These are phyloP conservation scores for Candida oleophila DNA, from an alignment of 805 yeast genomes.

Conservation along the genomic window DNA sequence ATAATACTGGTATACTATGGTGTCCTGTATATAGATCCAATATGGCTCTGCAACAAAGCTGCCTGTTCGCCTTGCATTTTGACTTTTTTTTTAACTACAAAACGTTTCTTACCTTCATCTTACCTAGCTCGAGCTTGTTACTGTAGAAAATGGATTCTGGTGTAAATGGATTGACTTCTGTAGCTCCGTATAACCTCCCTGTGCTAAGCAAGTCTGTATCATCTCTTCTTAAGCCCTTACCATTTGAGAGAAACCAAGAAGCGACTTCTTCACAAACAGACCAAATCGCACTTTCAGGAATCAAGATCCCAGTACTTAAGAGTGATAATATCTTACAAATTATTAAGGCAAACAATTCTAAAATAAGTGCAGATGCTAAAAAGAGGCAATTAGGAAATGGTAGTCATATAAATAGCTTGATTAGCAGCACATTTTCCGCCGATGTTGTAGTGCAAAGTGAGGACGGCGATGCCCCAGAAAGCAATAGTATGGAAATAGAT, in stretches of 20 bases:
- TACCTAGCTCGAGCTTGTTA: too few relatives aligned
- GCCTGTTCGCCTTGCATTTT: neutral
- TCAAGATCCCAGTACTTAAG: neutral
- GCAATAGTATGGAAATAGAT: neutral
- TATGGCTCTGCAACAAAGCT: neutral
- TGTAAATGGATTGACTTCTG: neutral
- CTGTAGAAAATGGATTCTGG: neutral
- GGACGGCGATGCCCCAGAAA: neutral
- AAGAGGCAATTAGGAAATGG: neutral
- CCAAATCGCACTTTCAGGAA: neutral
- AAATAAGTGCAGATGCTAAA: neutral
- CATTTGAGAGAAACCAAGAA: neutral
- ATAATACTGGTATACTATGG: too few relatives aligned
- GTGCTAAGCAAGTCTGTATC: neutral
- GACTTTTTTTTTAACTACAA: neutral
- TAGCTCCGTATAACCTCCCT: conserved; percentile 2
- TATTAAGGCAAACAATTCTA: neutral
- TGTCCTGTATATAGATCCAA: neutral
- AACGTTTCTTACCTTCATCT: neutral
- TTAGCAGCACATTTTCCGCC: neutral
- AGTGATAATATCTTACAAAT: neutral
- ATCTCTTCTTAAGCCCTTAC: conserved; percentile 2
- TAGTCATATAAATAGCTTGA: neutral
- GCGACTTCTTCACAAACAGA: neutral
- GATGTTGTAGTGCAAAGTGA: neutral